Conservation (phyloP, 257 asterid species). For the Solanum boliviense region DNA sequence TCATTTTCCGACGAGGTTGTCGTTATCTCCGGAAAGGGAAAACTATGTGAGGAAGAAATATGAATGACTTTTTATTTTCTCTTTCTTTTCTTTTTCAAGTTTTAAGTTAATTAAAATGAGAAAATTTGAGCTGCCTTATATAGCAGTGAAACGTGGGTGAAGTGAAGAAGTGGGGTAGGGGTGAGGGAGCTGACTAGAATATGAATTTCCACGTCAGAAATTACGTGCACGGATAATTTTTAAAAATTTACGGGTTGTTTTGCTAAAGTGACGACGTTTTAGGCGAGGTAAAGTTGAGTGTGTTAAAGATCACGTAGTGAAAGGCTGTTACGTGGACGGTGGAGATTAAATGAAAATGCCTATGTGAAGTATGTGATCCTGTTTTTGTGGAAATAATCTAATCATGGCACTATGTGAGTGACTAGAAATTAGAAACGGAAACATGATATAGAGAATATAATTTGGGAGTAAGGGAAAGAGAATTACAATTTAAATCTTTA, state of each 20-base stretch:
- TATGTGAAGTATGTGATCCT: not conserved
- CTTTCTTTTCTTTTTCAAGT: not conserved
- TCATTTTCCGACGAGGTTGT: conserved; percentile 41
- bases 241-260: not conserved
- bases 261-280: not conserved
- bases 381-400: not conserved
- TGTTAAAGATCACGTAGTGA: not conserved
- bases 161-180: not conserved
- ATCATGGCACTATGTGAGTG: not conserved
- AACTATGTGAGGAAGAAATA: not conserved
- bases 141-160: not conserved
- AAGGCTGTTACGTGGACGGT: not conserved
- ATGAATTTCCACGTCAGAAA: not conserved
- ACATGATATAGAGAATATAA: no score
- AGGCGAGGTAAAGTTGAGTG: not conserved
- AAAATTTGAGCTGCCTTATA: not conserved
- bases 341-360: not conserved
- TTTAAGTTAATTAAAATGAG: conserved; percentile 2
- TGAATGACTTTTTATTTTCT: not conserved
- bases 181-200: not conserved
- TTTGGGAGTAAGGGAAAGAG: not conserved
- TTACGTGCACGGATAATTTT: not conserved
- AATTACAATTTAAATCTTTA: no score
- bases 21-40: not conserved
- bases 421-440: no score